These are phyloP conservation scores for Heliosperma pusillum DNA, from an alignment of 148 eudicot genomes.

Conservation along the genomic window DNA sequence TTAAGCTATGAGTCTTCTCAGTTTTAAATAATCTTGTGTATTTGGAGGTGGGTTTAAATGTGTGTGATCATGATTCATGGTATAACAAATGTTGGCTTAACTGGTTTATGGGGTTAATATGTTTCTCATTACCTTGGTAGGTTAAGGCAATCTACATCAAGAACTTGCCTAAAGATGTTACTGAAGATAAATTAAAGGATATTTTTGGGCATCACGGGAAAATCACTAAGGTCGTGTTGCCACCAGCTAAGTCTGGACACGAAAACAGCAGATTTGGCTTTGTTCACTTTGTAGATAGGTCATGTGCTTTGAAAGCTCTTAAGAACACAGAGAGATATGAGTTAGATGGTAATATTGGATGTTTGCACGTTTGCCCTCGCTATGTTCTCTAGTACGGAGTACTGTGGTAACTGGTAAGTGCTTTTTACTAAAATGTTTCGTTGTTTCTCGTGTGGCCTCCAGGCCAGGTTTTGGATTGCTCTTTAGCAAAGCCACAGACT, in stretches of 20 bases:
- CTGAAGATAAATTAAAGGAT: slow-evolving; percentile 62
- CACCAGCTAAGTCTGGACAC: slow-evolving; percentile 91
- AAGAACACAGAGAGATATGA: slow-evolving; percentile 80
- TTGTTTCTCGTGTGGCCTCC: slow-evolving; percentile 15
- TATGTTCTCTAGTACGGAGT: background rate
- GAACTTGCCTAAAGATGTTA: slow-evolving; percentile 76
- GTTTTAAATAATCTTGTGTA: slow-evolving; percentile 2
- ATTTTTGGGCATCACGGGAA: slow-evolving; percentile 81
- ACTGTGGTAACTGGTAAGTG: slow-evolving; percentile 23
- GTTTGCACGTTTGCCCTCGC: background rate
- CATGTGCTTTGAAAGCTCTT: slow-evolving; percentile 75
- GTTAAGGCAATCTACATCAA: slow-evolving; percentile 90
- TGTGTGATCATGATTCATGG: background rate
- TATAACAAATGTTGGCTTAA: background rate
- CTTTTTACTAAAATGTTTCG: background rate
- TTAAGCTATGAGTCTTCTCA: background rate
- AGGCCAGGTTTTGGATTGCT: slow-evolving; percentile 86
- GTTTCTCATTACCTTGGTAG: slow-evolving; percentile 33
- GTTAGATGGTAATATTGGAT: slow-evolving; percentile 56
- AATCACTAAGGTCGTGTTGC: slow-evolving; percentile 52
- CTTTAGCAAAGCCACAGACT: slow-evolving; percentile 91
- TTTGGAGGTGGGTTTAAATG: slow-evolving; percentile 6
- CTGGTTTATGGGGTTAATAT: background rate
- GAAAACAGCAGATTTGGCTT: slow-evolving; percentile 93
- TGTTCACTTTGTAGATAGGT: slow-evolving; percentile 82